A percentile compares a stretch with the other conserved stretches of the same genome.
These are phyloP conservation scores for Pseudocohnilembus persalinus DNA, from an alignment of 169 alveolate genomes.

Conservation along the genomic window DNA sequence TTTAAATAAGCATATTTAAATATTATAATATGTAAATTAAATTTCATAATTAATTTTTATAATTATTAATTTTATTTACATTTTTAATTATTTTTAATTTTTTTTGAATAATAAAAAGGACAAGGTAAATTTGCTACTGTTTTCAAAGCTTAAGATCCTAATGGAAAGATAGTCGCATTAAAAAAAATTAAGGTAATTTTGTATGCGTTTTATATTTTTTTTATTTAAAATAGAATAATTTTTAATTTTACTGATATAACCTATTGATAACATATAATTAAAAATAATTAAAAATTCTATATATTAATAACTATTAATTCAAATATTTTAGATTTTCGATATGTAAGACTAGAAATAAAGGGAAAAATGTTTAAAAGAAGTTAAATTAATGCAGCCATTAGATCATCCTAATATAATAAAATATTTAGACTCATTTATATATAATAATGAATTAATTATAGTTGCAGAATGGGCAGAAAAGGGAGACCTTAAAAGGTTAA, in stretches of 20 bases:
- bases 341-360: slow-evolving; percentile 80
- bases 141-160: slow-evolving; percentile 72
- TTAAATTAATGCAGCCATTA: slow-evolving; percentile 63
- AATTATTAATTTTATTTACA: neutral
- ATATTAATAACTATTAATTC: neutral
- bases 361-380: slow-evolving; percentile 86
- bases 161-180: slow-evolving; percentile 73
- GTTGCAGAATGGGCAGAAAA: slow-evolving; percentile 87
- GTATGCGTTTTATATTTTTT: neutral
- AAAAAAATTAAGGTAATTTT: slow-evolving; percentile 61
- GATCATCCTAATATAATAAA: slow-evolving; percentile 77
- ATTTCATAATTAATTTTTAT: neutral
- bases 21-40: neutral
- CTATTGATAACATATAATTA: neutral
- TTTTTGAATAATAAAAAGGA: slow-evolving; percentile 39
- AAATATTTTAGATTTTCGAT: slow-evolving; percentile 72
- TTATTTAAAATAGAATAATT: neutral
- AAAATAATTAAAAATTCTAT: neutral
- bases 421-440: slow-evolving; percentile 76
- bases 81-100: too few species aligned
- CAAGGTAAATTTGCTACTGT: slow-evolving; percentile 85
- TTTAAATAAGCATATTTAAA: neutral
- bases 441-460: slow-evolving; percentile 71
- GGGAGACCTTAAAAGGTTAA: slow-evolving; percentile 74
- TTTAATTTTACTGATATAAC: neutral